A percentile compares a stretch with the other conserved stretches of the same genome.
phyloP scores from a whole-genome alignment of 805 yeast genomes.

The Hagleromyces aurorensis region DNA sequence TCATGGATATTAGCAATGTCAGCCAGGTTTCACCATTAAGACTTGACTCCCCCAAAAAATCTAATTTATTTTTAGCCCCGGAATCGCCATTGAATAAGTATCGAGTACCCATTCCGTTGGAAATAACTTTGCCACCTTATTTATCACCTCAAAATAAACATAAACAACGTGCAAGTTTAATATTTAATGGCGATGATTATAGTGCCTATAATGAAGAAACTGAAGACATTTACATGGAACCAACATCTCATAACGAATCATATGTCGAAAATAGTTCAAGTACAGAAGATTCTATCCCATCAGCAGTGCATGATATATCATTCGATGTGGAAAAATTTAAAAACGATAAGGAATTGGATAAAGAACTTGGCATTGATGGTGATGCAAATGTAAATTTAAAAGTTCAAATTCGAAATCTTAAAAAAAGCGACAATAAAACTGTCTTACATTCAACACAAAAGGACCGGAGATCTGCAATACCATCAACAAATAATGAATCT shows the following conservation, averaged over 20 bases:
- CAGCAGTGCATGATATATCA: constrained; percentile 25
- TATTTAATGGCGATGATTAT: constrained; percentile 34
- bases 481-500: constrained; percentile 7
- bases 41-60: constrained; percentile 8
- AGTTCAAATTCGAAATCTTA: constrained; percentile 22
- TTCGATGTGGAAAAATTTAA: constrained; percentile 13
- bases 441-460: no score
- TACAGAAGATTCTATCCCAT: constrained; percentile 21
- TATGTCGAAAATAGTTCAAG: constrained; percentile 3
- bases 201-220: constrained; percentile 17
- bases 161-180: constrained; percentile 22
- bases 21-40: constrained; percentile 16
- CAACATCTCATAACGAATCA: constrained; percentile 1
- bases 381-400: constrained; percentile 29
- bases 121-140: constrained; percentile 32
- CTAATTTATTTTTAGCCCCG: constrained; percentile 30
- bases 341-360: constrained; percentile 14
- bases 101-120: constrained; percentile 33
- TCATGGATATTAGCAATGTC: constrained; percentile 2
- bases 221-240: background rate
- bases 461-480: background rate
- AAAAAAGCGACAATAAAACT: constrained; percentile 4
- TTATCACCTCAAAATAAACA: constrained; percentile 31
- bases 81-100: constrained; percentile 31
- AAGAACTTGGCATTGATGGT: constrained; percentile 24